Base-by-base conservation (phyloP, 331 rosid species). In the Arachis monticola region DNA sequence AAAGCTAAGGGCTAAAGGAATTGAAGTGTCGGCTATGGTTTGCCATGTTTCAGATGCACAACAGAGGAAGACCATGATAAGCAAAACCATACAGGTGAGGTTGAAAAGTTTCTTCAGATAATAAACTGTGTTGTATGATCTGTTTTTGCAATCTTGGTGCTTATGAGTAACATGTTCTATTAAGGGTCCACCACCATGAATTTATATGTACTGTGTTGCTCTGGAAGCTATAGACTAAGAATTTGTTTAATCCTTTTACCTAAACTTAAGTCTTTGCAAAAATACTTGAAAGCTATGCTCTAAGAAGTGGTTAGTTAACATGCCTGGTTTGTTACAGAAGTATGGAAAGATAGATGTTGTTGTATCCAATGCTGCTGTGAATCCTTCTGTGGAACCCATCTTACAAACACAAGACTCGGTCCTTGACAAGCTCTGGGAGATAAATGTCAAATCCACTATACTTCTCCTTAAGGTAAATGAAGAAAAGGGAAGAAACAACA, bases 381-480 rank as follows among this genome's bases (percentile, higher is more conserved):
- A 87, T 83, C 96, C 96, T 31, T 88, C 96, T 0, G 67, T 64
- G 0, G 91, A 88, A 47, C 13, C 82, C 55, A 85, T 91, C 64
- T 82, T 91, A 82, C 80, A 74, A 66, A 82, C 88, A n/a, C 32
- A 75, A 82, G 93, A 88, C 40, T 76, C 92, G 2, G 78, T 85
- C 61, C 89, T 90, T 55, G 93, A 88, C 87, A 90, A 90, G 83
- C 80, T 91, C 5, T 91, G 96, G 93, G 93, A 88, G 27, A 79
- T 88, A 59, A 91, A 91, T 75, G 96, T 91, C 83, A 91, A 91
- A 84, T 87, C 92, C 61, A 64, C 93, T 63, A 80, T 91, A 62
- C 96, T 88, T 66, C 82, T 91, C 77, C 73, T 88, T 12, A 59
- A 91, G 96, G 96, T 87, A 85, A 73, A 60, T 79, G 10, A 31